phyloP scores from a whole-genome alignment of 176 grass and related monocot species.

The Aegilops tauschii region DNA sequence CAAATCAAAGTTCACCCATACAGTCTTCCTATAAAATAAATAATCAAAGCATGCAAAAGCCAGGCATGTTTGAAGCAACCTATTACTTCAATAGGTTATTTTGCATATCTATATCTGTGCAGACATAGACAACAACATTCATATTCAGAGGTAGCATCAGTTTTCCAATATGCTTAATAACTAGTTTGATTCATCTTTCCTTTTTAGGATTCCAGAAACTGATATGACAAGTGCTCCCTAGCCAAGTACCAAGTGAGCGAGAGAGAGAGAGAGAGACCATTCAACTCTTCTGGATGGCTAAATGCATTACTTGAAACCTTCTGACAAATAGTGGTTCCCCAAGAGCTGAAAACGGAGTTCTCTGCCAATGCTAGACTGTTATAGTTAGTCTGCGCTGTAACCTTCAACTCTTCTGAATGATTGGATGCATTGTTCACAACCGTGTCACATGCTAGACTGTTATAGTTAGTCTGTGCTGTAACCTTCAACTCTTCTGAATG shows the following conservation, averaged over 20 bases:
- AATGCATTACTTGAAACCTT: conserved; percentile 11
- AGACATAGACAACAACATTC: background rate
- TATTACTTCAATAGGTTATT: conserved; percentile 1
- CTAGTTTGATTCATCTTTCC: background rate
- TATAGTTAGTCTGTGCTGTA: too few species aligned
- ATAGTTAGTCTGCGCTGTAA: background rate
- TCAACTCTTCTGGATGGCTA: conserved; percentile 26
- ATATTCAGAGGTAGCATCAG: conserved; percentile 2
- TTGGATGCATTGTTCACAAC: background rate
- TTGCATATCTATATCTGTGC: background rate
- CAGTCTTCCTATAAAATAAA: too few species aligned
- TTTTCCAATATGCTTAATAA: background rate
- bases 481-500: conserved; percentile 1
- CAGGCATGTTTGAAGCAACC: background rate
- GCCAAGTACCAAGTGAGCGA: conserved; percentile 1
- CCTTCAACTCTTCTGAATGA: conserved; percentile 10
- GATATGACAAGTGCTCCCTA: background rate
- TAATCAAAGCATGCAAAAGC: background rate
- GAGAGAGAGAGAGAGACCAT: conserved; percentile 27
- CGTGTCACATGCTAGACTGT: background rate
- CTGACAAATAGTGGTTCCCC: conserved; percentile 7
- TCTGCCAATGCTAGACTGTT: conserved; percentile 23
- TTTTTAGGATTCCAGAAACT: conserved; percentile 12
- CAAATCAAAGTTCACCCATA: too few species aligned
- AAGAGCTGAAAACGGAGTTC: conserved; percentile 14